Conservation (phyloP, 306 rosid species). For the Benincasa hispida region DNA sequence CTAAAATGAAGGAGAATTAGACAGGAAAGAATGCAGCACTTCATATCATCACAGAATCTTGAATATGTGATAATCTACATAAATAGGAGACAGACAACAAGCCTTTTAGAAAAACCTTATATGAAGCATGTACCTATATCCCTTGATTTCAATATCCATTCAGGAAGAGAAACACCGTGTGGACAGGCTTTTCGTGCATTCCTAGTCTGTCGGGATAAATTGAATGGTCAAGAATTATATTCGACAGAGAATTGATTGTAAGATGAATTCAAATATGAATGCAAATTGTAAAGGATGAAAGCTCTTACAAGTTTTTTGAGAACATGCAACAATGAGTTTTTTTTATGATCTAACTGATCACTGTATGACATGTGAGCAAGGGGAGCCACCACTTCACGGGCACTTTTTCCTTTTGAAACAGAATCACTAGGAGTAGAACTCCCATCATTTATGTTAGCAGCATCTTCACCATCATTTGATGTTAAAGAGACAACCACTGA, state of each 20-base stretch:
- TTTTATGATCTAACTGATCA: constrained; percentile 88
- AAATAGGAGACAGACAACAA: background rate
- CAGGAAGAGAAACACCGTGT: constrained; percentile 59
- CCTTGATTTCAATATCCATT: constrained; percentile 76
- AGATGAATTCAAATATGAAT: background rate
- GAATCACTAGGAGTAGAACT: constrained; percentile 26
- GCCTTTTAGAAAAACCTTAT: background rate
- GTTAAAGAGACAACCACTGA: constrained; percentile 1
- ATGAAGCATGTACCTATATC: constrained; percentile 50
- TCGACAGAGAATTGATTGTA: background rate
- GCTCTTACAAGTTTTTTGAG: constrained; percentile 71
- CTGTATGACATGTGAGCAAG: constrained; percentile 72
- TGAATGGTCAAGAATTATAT: constrained; percentile 3
- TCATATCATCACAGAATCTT: background rate
- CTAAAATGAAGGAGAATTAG: background rate
- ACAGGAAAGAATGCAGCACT: background rate
- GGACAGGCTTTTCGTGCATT: constrained; percentile 94
- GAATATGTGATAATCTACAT: background rate
- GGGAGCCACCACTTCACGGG: constrained; percentile 70
- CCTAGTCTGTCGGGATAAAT: constrained; percentile 45
- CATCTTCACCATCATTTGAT: constrained; percentile 29
- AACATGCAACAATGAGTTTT: constrained; percentile 48
- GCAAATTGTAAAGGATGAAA: constrained; percentile 10
- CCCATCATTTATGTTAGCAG: constrained; percentile 21
- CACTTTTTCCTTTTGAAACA: constrained; percentile 31